phyloP scores from a whole-genome alignment of 768 basidiomycete genomes.

The Sarcomyxa edulis region DNA sequence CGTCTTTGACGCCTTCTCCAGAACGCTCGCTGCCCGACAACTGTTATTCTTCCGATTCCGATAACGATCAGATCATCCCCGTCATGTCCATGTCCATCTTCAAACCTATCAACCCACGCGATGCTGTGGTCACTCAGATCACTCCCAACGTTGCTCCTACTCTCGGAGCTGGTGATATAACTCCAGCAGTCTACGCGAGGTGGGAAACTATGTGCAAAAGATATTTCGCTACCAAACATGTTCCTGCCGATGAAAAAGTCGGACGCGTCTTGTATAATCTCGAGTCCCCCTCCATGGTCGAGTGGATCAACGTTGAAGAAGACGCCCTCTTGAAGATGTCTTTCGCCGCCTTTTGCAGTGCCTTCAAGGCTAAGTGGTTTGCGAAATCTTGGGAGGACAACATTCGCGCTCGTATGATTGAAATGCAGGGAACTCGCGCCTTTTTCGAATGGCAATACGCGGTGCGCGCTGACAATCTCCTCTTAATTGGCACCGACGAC shows the following conservation, averaged over 20 bases:
- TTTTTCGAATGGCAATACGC: slow-evolving; percentile 12
- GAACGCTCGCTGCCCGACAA: too few relatives aligned
- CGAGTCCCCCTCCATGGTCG: not conserved
- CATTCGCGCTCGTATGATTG: slow-evolving; percentile 3
- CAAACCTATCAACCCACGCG: too few relatives aligned
- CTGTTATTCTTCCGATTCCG: too few relatives aligned
- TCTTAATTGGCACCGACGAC: slow-evolving; percentile 8
- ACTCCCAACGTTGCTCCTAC: too few relatives aligned
- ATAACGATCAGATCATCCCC: too few relatives aligned
- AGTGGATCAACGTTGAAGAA: slow-evolving; percentile 9
- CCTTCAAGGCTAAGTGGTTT: slow-evolving; percentile 8
- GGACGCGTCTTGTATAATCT: not conserved
- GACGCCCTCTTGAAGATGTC: slow-evolving; percentile 5
- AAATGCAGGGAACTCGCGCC: not conserved
- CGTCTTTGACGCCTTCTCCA: too few relatives aligned
- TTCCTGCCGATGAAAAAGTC: too few relatives aligned
- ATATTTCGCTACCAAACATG: slow-evolving; percentile 2
- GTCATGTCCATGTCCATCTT: too few relatives aligned
- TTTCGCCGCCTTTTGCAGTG: slow-evolving; percentile 11
- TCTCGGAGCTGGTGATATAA: slow-evolving; percentile 7
- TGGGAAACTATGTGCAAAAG: not conserved
- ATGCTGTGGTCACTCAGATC: too few relatives aligned
- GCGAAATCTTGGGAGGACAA: slow-evolving; percentile 11
- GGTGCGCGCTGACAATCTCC: slow-evolving; percentile 13
- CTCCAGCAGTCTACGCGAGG: not conserved